Evolutionary conservation across 169 alveolate genomes (phyloP).

Genomic region (Plasmodium adleri): DNA sequence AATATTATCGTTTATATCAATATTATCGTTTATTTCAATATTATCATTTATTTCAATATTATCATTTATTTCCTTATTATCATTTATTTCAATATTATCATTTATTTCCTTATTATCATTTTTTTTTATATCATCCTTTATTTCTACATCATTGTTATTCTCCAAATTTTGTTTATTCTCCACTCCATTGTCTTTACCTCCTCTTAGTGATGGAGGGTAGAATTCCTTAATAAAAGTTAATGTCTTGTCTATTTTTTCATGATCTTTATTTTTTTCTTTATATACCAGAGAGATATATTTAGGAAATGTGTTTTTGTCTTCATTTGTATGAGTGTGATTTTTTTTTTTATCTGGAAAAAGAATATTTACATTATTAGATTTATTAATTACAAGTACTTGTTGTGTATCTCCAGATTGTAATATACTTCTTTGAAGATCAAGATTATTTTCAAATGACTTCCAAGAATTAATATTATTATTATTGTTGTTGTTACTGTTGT

Average conservation of each 20-base stretch:
- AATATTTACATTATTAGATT: slow-evolving; percentile 53
- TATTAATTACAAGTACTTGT: slow-evolving; percentile 32
- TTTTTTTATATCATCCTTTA: background rate
- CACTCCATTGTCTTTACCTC: background rate
- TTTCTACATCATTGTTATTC: background rate
- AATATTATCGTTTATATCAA: too few relatives aligned
- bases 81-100: too few relatives aligned
- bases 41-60: too few relatives aligned
- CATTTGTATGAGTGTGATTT: background rate
- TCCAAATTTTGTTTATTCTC: background rate
- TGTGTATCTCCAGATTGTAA: slow-evolving; percentile 34
- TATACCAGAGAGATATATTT: slow-evolving; percentile 30
- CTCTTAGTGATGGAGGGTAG: slow-evolving; percentile 23
- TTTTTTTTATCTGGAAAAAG: slow-evolving; percentile 7
- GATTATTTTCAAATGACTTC: slow-evolving; percentile 10
- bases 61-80: too few relatives aligned
- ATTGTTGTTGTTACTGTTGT: background rate
- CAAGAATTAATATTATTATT: background rate
- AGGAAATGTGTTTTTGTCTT: background rate
- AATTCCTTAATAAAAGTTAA: slow-evolving; percentile 27
- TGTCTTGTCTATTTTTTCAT: slow-evolving; percentile 32
- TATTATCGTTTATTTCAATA: too few relatives aligned
- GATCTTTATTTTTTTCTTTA: slow-evolving; percentile 24
- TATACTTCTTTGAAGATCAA: slow-evolving; percentile 29
- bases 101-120: background rate